Evolutionary conservation across 495 filamentous ascomycete species (phyloP), one percentile per base, ranked within the genome.

Genomic region (Podospora sp.): DNA sequence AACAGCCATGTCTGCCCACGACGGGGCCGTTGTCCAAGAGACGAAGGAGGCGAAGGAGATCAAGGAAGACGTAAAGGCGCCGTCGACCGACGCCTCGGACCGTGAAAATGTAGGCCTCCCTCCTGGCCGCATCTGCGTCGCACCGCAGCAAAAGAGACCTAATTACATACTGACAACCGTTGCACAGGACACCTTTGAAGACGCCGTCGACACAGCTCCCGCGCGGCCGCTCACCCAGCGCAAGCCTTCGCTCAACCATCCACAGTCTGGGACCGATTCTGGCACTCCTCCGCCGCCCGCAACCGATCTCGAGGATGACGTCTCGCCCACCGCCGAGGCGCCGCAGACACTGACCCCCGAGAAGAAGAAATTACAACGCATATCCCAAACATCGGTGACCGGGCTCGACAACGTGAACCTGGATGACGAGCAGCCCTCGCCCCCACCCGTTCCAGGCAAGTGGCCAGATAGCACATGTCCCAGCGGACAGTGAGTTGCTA

Each of bases 121-220:
- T 3, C 29, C 53, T 25, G 60, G 20, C 33, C 36, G 49, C 8
- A 22, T 12, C 65, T 27, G 24, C 9, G 53, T 60, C 56, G 18
- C 65, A 67, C 57, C 36, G 60, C 52, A 25, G 49, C 57, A 33
- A 24, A 36, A 29, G 25, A 0, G 25, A 0, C 56, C 20, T 18
- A 6, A 46, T 36, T 60, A 22, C n/a, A n/a, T n/a, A 25, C 63
- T 62, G 24, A 59, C 21, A 33, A 18, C 52, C 14, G 59, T 46
- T 69, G 49, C 59, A 56, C 77, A 92, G 90, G 91, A 93, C 66
- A 87, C 87, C 22, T 93, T 92, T 65, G 90, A 92, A 74, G 90
- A 94, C 80, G 90, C 90, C 65, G 80, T 86, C 69, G 91, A 92
- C 77, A 82, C 78, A 18, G 75, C 77, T 59, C 83, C 80, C 50